A percentile compares a stretch with the other conserved stretches of the same genome.
Evolutionary conservation across 2,329 filamentous ascomycete genomes (phyloP).

Genomic region (Cadophora sp.): DNA sequence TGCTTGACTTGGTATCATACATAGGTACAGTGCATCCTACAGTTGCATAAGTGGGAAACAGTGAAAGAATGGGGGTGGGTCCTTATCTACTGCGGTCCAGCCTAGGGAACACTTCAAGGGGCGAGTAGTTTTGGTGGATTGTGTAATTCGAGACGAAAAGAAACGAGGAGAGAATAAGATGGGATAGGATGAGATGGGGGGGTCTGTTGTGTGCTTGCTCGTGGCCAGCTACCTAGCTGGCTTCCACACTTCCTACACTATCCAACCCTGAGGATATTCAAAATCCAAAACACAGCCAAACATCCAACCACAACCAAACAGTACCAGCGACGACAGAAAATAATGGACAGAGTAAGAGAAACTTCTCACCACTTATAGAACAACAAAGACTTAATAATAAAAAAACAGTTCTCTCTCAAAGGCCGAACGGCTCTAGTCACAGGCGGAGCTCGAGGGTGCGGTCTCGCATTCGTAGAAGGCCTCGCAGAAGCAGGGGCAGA

Average conservation of each 20-base stretch:
- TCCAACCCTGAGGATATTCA: too few species aligned
- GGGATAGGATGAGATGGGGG: background rate
- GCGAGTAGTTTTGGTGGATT: background rate
- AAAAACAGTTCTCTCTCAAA: constrained; percentile 51
- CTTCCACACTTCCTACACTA: background rate
- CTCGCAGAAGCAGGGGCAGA: constrained; percentile 55
- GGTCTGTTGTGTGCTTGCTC: background rate
- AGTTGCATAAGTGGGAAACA: background rate
- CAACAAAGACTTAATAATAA: too few species aligned
- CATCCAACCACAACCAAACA: too few species aligned
- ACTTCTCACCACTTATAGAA: background rate
- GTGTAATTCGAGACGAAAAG: background rate
- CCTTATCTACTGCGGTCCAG: background rate
- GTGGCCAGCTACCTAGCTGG: background rate
- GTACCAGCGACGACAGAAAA: background rate
- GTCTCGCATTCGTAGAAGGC: constrained; percentile 52
- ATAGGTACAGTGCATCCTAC: too few species aligned
- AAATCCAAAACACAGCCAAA: too few species aligned
- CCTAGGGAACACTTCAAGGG: too few species aligned
- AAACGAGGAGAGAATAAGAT: background rate
- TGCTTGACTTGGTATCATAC: too few species aligned
- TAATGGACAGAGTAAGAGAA: constrained; percentile 21
- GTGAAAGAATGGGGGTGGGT: constrained; percentile 20
- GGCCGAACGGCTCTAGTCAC: constrained; percentile 54
- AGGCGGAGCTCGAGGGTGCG: constrained; percentile 54